phyloP scores from a whole-genome alignment of 257 asterid species.

The Nicotiana obtusifolia region DNA sequence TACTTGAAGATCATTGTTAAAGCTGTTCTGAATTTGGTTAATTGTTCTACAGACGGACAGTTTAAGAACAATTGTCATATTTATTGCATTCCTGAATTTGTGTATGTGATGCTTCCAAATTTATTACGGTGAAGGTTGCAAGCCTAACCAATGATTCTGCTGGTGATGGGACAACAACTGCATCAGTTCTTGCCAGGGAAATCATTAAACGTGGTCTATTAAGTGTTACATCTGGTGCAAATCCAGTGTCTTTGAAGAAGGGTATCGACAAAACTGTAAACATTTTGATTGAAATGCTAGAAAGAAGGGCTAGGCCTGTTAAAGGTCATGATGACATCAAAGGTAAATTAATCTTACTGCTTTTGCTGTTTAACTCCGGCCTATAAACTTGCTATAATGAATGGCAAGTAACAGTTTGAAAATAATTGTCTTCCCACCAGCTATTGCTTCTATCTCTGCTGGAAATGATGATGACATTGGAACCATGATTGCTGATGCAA shows the following conservation, averaged over 20 bases:
- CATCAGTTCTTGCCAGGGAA: slow-evolving; percentile 92
- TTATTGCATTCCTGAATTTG: neutral
- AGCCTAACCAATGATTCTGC: slow-evolving; percentile 98
- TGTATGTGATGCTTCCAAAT: slow-evolving; percentile 39
- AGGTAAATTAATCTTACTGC: slow-evolving; percentile 41
- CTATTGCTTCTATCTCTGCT: slow-evolving; percentile 88
- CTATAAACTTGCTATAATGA: neutral
- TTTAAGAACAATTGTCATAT: neutral
- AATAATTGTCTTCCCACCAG: slow-evolving; percentile 27
- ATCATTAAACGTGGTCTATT: slow-evolving; percentile 84
- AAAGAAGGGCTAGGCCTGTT: slow-evolving; percentile 75
- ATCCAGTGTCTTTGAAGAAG: slow-evolving; percentile 82
- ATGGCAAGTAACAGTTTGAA: neutral
- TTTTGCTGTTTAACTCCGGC: neutral
- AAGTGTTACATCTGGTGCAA: slow-evolving; percentile 96
- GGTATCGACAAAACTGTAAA: slow-evolving; percentile 86
- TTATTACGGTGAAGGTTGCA: slow-evolving; percentile 61
- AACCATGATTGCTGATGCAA: slow-evolving; percentile 86
- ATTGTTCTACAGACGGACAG: neutral
- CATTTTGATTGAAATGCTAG: slow-evolving; percentile 67
- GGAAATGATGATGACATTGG: slow-evolving; percentile 91
- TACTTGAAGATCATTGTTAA: neutral
- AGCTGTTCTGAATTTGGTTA: neutral
- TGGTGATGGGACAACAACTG: slow-evolving; percentile 98
- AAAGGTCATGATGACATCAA: slow-evolving; percentile 87